phyloP scores from a whole-genome alignment of 345 rosid genomes.

The Carallia brachiata region DNA sequence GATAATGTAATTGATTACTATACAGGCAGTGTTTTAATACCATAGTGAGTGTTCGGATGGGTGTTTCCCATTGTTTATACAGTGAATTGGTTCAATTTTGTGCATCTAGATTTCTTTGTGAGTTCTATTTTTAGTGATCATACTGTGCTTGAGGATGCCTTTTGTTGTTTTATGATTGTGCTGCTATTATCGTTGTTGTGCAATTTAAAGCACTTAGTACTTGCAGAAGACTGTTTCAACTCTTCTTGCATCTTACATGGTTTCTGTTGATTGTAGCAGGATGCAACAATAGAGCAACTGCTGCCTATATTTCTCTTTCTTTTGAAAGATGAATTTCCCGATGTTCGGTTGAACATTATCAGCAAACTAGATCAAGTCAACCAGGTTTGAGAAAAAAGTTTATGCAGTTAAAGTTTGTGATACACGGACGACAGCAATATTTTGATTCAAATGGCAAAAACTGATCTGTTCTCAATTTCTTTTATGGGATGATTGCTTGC shows the following conservation, averaged over 20 bases:
- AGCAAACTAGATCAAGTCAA: conserved; percentile 99
- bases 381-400: conserved; percentile 52
- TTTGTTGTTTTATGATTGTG: not conserved
- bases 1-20: not conserved
- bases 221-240: not conserved
- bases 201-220: conserved; percentile 1
- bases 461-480: no score
- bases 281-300: conserved; percentile 90
- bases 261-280: conserved; percentile 44
- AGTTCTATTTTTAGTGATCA: not conserved
- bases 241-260: not conserved
- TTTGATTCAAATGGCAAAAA: not conserved
- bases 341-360: conserved; percentile 90
- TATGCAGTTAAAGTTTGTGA: not conserved
- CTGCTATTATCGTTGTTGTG: not conserved
- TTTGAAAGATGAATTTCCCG: conserved; percentile 94
- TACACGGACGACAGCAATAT: not conserved
- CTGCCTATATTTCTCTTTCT: conserved; percentile 97
- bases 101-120: not conserved
- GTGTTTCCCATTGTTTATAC: not conserved
- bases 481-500: not conserved
- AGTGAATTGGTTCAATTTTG: not conserved
- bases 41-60: not conserved
- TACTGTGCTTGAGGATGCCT: not conserved
- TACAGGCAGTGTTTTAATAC: not conserved